Percentiles rank a stretch among this genome's conserved stretches.
Conservation (phyloP, 2,329 filamentous ascomycete species). For the Neopestalotiopsis sp. region DNA sequence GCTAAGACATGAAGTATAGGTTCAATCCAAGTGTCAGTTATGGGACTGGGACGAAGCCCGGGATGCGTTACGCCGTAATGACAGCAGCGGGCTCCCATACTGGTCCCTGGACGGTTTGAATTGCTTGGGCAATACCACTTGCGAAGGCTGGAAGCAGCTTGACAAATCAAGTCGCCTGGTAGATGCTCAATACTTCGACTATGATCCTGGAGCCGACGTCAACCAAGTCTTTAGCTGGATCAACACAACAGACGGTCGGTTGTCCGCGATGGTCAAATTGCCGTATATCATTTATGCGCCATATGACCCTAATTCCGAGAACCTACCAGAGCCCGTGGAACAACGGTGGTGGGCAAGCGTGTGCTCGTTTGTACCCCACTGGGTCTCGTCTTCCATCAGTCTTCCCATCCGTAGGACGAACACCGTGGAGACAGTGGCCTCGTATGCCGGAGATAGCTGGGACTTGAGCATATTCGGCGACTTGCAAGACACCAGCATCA, state of each 20-base stretch:
- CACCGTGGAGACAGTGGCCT: neutral
- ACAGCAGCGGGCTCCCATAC: neutral
- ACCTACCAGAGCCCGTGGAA: neutral
- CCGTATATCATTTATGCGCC: neutral
- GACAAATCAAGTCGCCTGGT: neutral
- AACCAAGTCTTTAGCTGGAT: neutral
- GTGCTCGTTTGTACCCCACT: neutral
- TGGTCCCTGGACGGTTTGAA: neutral
- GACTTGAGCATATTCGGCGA: neutral
- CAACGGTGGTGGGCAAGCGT: neutral
- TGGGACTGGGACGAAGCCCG: constrained; percentile 2
- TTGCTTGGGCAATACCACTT: neutral
- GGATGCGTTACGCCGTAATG: neutral
- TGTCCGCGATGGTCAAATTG: neutral
- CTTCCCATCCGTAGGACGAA: neutral
- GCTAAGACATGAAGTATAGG: neutral
- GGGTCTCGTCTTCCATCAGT: neutral
- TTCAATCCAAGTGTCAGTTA: constrained; percentile 2
- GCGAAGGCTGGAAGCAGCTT: neutral
- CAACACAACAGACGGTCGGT: neutral
- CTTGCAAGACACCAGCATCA: neutral
- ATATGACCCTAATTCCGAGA: neutral
- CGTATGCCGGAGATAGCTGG: neutral
- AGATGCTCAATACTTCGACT: neutral
- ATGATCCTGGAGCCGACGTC: neutral